Evolutionary conservation across 345 rosid genomes (phyloP), one percentile per base, ranked within the genome.

Genomic region (Salix exigua): DNA sequence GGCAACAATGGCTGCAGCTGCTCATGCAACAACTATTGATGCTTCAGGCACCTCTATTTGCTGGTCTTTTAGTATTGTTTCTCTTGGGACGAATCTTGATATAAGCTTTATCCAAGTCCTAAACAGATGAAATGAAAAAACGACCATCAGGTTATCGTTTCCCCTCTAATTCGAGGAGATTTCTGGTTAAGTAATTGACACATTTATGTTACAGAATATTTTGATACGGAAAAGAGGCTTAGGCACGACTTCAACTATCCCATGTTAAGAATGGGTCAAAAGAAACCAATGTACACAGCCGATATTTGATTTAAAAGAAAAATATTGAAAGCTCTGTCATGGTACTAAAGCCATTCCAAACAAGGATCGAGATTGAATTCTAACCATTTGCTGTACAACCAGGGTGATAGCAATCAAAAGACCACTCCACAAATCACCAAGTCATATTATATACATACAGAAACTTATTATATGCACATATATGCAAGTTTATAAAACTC

Each of bases 1-100:
- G 23, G 65, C 53, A 48, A 10, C 9, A 74, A 53, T 55, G 11
- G 19, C 72, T 44, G 44, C 61, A 50, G 23, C 38, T 37, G 51
- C 71, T 58, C 70, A 68, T 66, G n/a, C 11, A n/a, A 23, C 58
- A 12, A 12, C 38, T 48, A 19, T 68, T 70, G 50, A 26, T 26
- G 51, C 46, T 72, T 71, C 42, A 83, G 4, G 76, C 71, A 61
- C 14, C 72, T 30, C 46, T 44, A 60, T 70, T 55, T 12, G 73
- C 79, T 71, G 61, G 83, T 70, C 64, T 87, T 74, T 88, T 88
- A 33, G 92, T 87, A 84, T 90, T 90, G 73, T 86, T 46, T 46
- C 51, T 90, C 84, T 85, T 88, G 64, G 79, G 90, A 9, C 88
- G 89, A 70, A 87, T 81, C 83, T 90, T 90, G 71, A 77, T 79